phyloP scores from a whole-genome alignment of 257 asterid genomes.

The Ocimum tenuiflorum region DNA sequence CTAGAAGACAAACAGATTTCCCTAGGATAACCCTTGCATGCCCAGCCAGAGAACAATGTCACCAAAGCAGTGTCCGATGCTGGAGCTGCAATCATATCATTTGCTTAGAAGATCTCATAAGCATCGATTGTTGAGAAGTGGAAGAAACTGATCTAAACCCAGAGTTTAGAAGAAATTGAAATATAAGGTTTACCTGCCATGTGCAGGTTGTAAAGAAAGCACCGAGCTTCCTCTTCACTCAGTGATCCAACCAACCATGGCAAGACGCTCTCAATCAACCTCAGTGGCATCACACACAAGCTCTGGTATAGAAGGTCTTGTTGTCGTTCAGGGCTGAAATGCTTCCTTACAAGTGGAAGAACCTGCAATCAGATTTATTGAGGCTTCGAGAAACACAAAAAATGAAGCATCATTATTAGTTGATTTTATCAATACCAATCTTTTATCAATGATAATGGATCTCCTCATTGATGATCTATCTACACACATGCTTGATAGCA shows the following conservation, averaged over 20 bases:
- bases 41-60: conserved; percentile 96
- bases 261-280: conserved; percentile 83
- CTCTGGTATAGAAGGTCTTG: conserved; percentile 80
- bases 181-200: conserved; percentile 59
- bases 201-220: conserved; percentile 75
- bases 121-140: background rate
- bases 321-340: conserved; percentile 71
- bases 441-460: background rate
- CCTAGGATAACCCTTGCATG: conserved; percentile 77
- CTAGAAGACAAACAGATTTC: conserved; percentile 61
- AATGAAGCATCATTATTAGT: conserved; percentile 6
- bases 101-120: conserved; percentile 18
- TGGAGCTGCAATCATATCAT: conserved; percentile 60
- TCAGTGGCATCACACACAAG: conserved; percentile 92
- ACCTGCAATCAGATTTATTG: conserved; percentile 41
- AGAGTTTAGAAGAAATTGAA: conserved; percentile 6
- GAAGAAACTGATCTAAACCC: background rate
- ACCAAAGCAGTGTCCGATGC: conserved; percentile 77
- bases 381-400: conserved; percentile 12
- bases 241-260: conserved; percentile 93
- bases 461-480: background rate
- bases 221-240: conserved; percentile 75
- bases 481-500: conserved; percentile 4
- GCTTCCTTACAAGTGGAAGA: conserved; percentile 84
- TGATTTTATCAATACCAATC: background rate